phyloP scores from a whole-genome alignment of 495 filamentous ascomycete species.

The Daldinia concentrica region DNA sequence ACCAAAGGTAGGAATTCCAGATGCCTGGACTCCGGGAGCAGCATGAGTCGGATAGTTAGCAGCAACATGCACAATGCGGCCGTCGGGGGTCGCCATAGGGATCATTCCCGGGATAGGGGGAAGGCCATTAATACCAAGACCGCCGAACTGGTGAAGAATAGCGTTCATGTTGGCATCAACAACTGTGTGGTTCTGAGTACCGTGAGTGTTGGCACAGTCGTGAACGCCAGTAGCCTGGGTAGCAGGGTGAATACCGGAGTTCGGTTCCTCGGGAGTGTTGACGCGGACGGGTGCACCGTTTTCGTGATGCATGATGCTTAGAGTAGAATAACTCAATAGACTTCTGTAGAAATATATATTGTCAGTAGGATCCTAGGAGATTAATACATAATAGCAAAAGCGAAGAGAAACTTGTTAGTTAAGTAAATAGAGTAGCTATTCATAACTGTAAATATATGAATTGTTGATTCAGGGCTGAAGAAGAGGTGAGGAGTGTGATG shows the following conservation, averaged over 20 bases:
- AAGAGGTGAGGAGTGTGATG: neutral
- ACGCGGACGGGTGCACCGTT: constrained; percentile 8
- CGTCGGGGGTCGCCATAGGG: constrained; percentile 48
- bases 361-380: neutral
- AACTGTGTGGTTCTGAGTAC: constrained; percentile 25
- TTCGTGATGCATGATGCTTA: constrained; percentile 19
- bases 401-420: neutral
- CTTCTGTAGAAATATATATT: constrained; percentile 1
- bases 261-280: constrained; percentile 5
- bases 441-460: neutral
- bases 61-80: constrained; percentile 49
- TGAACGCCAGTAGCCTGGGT: constrained; percentile 23
- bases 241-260: constrained; percentile 12
- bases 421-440: neutral
- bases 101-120: constrained; percentile 38
- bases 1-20: constrained; percentile 38
- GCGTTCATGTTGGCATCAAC: constrained; percentile 41
- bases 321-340: constrained; percentile 20
- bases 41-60: constrained; percentile 35
- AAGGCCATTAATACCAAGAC: constrained; percentile 41
- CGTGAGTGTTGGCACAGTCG: constrained; percentile 22
- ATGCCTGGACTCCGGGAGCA: constrained; percentile 31
- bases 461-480: neutral
- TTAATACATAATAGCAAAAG: neutral
- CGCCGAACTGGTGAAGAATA: constrained; percentile 46